phyloP scores from a whole-genome alignment of 2,329 filamentous ascomycete species.

The Allantophomopsis cytisporea region DNA sequence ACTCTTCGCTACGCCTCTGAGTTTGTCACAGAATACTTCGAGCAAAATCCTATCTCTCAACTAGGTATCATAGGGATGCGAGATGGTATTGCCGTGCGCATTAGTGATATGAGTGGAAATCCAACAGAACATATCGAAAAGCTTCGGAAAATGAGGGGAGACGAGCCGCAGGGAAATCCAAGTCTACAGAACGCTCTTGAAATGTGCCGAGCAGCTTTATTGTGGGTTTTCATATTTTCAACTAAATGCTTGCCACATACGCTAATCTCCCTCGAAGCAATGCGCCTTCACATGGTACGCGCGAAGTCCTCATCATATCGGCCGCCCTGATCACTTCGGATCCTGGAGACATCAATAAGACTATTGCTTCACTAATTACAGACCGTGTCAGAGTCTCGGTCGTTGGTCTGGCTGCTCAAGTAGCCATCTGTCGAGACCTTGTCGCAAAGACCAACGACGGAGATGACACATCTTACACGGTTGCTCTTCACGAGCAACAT shows the following conservation, averaged over 20 bases:
- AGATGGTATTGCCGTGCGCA: slow-evolving; percentile 73
- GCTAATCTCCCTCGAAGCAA: slow-evolving; percentile 27
- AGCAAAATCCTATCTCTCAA: slow-evolving; percentile 97
- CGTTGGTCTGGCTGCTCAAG: slow-evolving; percentile 80
- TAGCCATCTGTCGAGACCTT: slow-evolving; percentile 84
- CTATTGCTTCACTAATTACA: slow-evolving; percentile 62
- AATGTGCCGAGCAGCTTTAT: slow-evolving; percentile 86
- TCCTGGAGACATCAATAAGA: slow-evolving; percentile 89
- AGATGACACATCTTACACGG: slow-evolving; percentile 61
- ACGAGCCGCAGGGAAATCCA: slow-evolving; percentile 60
- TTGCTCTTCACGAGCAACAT: slow-evolving; percentile 78
- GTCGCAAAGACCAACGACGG: slow-evolving; percentile 79
- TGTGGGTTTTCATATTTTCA: slow-evolving; percentile 16
- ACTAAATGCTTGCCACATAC: no score
- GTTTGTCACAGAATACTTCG: slow-evolving; percentile 91
- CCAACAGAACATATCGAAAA: slow-evolving; percentile 76
- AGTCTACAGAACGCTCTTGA: slow-evolving; percentile 91
- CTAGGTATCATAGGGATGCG: slow-evolving; percentile 86
- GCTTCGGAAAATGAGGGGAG: slow-evolving; percentile 50
- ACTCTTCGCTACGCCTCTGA: slow-evolving; percentile 71
- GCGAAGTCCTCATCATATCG: slow-evolving; percentile 85
- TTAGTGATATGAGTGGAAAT: slow-evolving; percentile 87
- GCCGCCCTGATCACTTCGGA: slow-evolving; percentile 84
- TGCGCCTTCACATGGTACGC: slow-evolving; percentile 81
- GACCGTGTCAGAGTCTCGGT: slow-evolving; percentile 82